phyloP scores from a whole-genome alignment of 2,329 filamentous ascomycete genomes.

The Corynespora cassiicola region DNA sequence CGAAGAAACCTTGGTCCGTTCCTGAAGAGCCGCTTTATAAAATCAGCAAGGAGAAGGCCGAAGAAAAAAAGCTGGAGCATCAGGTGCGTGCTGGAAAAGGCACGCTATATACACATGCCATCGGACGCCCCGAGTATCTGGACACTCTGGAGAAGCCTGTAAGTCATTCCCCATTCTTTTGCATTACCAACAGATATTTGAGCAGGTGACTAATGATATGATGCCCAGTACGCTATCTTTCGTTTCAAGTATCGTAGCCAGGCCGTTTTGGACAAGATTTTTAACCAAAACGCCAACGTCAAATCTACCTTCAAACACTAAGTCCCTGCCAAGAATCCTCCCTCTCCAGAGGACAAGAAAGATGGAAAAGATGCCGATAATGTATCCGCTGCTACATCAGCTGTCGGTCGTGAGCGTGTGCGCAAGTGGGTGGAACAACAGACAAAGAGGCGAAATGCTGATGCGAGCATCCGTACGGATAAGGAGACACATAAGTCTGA shows the following conservation, averaged over 20 bases:
- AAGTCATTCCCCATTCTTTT: conserved; percentile 5
- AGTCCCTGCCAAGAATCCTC: too few relatives aligned
- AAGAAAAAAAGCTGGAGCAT: conserved; percentile 30
- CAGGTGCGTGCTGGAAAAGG: conserved; percentile 44
- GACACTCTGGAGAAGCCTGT: conserved; percentile 41
- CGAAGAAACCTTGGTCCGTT: conserved; percentile 26
- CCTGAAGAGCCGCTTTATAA: conserved; percentile 31
- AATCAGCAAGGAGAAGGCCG: conserved; percentile 15
- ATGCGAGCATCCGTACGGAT: too few relatives aligned
- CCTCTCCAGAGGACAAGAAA: too few relatives aligned
- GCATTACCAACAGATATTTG: background rate
- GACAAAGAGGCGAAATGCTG: too few relatives aligned
- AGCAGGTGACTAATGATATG: conserved; percentile 1
- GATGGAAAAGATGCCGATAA: too few relatives aligned
- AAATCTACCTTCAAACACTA: too few relatives aligned
- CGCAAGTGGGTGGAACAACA: too few relatives aligned
- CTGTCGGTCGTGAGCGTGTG: too few relatives aligned
- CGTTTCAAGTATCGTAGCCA: conserved; percentile 54
- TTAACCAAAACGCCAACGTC: too few relatives aligned
- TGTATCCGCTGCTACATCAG: too few relatives aligned
- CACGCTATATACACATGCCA: conserved; percentile 45
- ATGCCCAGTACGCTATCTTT: conserved; percentile 54
- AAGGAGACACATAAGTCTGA: too few relatives aligned
- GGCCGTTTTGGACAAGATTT: conserved; percentile 40
- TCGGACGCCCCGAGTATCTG: conserved; percentile 48